phyloP scores from a whole-genome alignment of 345 rosid genomes.

The Citrus australasica region DNA sequence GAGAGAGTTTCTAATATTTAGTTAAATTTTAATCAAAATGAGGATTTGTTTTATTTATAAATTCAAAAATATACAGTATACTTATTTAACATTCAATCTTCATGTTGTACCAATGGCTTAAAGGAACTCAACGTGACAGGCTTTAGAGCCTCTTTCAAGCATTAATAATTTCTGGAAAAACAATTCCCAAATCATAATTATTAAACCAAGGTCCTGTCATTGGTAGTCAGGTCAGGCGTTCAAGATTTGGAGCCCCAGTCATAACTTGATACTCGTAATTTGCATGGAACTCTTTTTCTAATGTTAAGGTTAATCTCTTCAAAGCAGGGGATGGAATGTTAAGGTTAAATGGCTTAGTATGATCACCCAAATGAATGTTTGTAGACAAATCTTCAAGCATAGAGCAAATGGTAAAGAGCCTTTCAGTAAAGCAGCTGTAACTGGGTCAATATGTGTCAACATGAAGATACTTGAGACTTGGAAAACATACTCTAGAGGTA shows the following conservation, averaged over 20 bases:
- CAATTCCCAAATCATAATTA: not conserved
- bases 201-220: not conserved
- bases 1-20: no score
- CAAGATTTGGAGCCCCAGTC: not conserved
- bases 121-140: not conserved
- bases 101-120: not conserved
- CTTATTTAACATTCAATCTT: no score
- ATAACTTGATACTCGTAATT: not conserved
- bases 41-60: no score
- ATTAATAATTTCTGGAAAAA: not conserved
- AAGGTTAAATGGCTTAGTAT: not conserved
- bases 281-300: not conserved
- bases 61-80: no score
- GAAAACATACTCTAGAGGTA: not conserved
- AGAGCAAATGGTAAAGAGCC: not conserved
- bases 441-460: not conserved
- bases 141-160: not conserved
- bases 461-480: not conserved
- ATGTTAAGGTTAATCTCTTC: not conserved
- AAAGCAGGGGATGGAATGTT: not conserved
- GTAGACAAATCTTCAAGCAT: not conserved
- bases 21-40: no score
- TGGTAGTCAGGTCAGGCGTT: not conserved
- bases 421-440: not conserved
- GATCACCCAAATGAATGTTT: not conserved